Evolutionary conservation across 108 stramenopile genomes (phyloP), one percentile per base, ranked within the genome.

Genomic region (Nitzschia sp.): DNA sequence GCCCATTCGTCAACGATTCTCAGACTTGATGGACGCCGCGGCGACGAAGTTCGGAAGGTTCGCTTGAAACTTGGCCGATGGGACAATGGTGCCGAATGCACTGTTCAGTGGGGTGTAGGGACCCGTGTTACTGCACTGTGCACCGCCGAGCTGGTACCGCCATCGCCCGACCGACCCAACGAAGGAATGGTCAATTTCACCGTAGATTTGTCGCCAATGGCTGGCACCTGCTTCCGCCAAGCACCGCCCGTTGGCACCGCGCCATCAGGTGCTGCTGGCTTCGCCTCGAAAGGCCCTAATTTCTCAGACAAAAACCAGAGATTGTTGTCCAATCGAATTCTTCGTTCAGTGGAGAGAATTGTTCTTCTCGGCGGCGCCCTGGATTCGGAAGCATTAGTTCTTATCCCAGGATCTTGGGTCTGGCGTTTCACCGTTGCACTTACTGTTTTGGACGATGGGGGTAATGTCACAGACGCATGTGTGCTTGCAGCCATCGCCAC

Each of bases 331-430:
- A 94, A 94, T 72, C 78, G 88, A 32, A 87, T 94, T 44, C 59
- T 91, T 63, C 60, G 93, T 1, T 56, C 80, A 16, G 44, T 94
- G 35, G 93, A 94, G 66, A 80, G 89, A 13, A 87, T 88, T 25
- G 47, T 91, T 28, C 58, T 91, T 46, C 68, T 76, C 23, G 90
- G 90, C 11, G 90, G 90, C 2, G 80, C 88, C 26, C 67, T 94
- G n/a, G 97, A 97, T 77, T 83, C 89, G 29, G 97, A 97, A 80
- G 92, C 95, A 9, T 70, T 97, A 56, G 95, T 92, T 50, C 77
- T 96, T 26, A 69, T 79, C 19, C 76, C 87, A 3, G 95, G 92
- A 35, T 65, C 76, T 57, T 96, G 90, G 93, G 97, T 95, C 13
- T 97, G 97, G 97, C 73, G 85, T 45, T 58, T 97, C 16, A 65